A percentile compares a stretch with the other conserved stretches of the same genome.
Evolutionary conservation across 2,329 filamentous ascomycete genomes (phyloP).

Genomic region (Elsinoe arachidis): DNA sequence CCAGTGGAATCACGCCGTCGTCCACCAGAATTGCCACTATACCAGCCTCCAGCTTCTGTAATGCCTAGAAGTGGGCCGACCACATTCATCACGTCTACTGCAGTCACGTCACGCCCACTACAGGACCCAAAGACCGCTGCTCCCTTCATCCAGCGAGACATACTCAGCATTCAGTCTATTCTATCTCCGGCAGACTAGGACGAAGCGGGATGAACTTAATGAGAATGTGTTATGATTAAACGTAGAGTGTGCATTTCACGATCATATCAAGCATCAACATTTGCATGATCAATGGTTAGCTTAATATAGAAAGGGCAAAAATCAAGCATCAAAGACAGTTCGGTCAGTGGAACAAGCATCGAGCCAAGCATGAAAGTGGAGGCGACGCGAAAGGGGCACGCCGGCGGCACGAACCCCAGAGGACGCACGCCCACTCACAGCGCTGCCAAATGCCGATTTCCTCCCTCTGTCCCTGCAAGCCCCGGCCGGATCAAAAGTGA

Average conservation of each 20-base stretch:
- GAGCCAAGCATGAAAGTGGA: constrained; percentile 5
- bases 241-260: neutral
- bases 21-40: constrained; percentile 24
- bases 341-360: neutral
- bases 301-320: constrained; percentile 1
- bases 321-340: neutral
- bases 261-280: neutral
- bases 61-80: neutral
- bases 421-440: neutral
- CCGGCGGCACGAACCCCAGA: too few species aligned
- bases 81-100: neutral
- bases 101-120: neutral
- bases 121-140: neutral
- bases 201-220: neutral
- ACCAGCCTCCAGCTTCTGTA: constrained; percentile 26
- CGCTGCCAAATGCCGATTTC: constrained; percentile 1
- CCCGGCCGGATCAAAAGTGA: neutral
- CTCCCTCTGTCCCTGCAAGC: neutral
- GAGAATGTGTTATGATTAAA: neutral
- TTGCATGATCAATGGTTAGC: constrained; percentile 2
- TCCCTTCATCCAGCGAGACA: neutral
- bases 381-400: constrained; percentile 8
- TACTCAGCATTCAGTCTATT: constrained; percentile 27
- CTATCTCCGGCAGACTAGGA: constrained; percentile 17
- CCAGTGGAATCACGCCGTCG: constrained; percentile 23